phyloP scores from a whole-genome alignment of 78 protist species.

The Pelomyxa schiedti region DNA sequence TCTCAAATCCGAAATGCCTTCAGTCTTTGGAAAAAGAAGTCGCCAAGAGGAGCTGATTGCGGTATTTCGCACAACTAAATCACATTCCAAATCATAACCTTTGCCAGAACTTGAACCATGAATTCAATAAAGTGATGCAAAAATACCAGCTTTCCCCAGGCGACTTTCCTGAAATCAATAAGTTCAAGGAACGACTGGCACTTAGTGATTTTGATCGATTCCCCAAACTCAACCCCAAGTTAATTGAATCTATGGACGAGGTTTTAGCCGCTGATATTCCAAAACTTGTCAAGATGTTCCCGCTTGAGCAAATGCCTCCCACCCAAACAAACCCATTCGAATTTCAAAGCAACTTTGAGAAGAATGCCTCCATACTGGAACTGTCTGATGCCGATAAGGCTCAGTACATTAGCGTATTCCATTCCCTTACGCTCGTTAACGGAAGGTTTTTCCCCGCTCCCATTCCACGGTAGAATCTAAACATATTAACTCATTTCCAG shows the following conservation, averaged over 20 bases:
- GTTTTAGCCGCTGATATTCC: conserved; percentile 49
- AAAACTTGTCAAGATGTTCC: conserved; percentile 28
- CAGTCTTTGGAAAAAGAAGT: conserved; percentile 50
- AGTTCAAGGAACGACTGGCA: conserved; percentile 5
- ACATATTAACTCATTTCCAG: too few relatives aligned
- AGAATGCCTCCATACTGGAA: conserved; percentile 4
- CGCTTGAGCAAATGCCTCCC: conserved; percentile 32
- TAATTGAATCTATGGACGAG: conserved; percentile 6
- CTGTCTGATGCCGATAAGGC: conserved; percentile 7
- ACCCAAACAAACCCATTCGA: conserved; percentile 37
- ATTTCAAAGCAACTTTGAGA: conserved; percentile 18
- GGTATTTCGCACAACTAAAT: too few relatives aligned
- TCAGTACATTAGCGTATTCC: not conserved
- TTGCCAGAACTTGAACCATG: conserved; percentile 21
- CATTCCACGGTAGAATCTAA: too few relatives aligned
- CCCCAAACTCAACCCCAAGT: conserved; percentile 34
- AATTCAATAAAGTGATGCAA: conserved; percentile 29
- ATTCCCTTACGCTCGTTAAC: conserved; percentile 10
- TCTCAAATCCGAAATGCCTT: conserved; percentile 52
- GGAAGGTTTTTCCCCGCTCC: too few relatives aligned
- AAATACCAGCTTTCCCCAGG: conserved; percentile 30
- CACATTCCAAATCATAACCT: too few relatives aligned
- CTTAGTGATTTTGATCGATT: conserved; percentile 52
- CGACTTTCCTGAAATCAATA: conserved; percentile 66
- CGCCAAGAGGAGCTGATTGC: conserved; percentile 56